A percentile compares a stretch with the other conserved stretches of the same genome.
phyloP scores from a whole-genome alignment of 2,329 filamentous ascomycete genomes.

The Paecilomyces sp. region DNA sequence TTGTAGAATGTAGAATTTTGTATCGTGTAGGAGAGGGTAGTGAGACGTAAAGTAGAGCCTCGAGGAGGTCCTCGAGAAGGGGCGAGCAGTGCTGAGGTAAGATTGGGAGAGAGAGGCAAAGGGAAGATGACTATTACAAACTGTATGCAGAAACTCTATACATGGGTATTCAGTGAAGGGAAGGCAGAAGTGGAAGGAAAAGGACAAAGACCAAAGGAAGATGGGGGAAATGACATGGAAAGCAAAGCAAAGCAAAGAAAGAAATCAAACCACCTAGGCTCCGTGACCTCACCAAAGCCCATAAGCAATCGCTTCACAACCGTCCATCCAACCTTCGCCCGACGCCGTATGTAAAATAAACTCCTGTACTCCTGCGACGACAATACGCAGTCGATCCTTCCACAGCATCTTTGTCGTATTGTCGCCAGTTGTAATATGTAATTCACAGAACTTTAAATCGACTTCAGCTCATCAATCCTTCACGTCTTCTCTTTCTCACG shows the following conservation, averaged over 20 bases:
- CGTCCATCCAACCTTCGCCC: background rate
- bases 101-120: background rate
- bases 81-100: background rate
- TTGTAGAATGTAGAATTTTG: background rate
- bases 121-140: background rate
- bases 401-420: background rate
- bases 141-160: background rate
- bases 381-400: background rate
- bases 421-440: background rate
- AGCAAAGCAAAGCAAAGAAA: background rate
- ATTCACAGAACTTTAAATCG: background rate
- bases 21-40: background rate
- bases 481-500: background rate
- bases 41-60: background rate
- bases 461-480: background rate
- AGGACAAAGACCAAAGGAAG: background rate
- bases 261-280: background rate
- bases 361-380: background rate
- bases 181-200: background rate
- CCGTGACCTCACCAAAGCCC: background rate
- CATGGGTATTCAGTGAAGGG: background rate
- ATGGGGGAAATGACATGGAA: background rate
- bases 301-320: background rate
- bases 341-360: background rate
- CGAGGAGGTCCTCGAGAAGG: background rate